Base-by-base conservation (phyloP, 139 green algal species). In the Zygnema circumcarinatum region DNA sequence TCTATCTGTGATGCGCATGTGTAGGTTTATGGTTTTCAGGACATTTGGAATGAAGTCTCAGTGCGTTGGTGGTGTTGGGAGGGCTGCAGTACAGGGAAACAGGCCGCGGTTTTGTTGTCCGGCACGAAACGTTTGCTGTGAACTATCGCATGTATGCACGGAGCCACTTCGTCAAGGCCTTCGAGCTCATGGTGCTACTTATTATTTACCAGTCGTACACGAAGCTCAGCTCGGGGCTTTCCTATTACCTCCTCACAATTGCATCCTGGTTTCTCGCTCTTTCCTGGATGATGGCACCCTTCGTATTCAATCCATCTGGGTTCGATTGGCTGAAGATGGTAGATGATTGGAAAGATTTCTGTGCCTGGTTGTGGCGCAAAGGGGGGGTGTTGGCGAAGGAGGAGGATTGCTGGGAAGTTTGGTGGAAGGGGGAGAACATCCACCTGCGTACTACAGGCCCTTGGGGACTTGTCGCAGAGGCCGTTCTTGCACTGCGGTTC, bases 101-200 rank as follows among this genome's bases (percentile, higher is more conserved):
- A 1, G 95, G 95, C 33, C 92, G 95, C 69, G 95, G 95, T 56
- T 98, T 96, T 85, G 91, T 94, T n/a, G 86, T 97, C 74, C 92
- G 92, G 33, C 94, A 95, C 86, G 79, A 83, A 47, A 47, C 42
- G 32, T 90, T 90, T 38, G 75, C 67, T 36, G 52, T 81, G 52
- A 75, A 88, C 90, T 91, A 76, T 69, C 72, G 81, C 38, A n/a
- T 90, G 36, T 90, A 90, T 91, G 67, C 87, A 0, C 40, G 83
- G 39, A 86, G 67, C 38, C 87, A 91, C 54, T 91, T 91, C 32
- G 40, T 79, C 73, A 91, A 91, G 32, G 87, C 62, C 2, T 11
- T 88, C 1, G 83, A 88, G n/a, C 40, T 88, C 1, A n/a, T 84
- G 21, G 33, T 88, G 2, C 76, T 84, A 29, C 73, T 88, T 25